Percentiles rank a stretch among this genome's conserved stretches.
phyloP scores from a whole-genome alignment of 495 filamentous ascomycete genomes.

The Astrocystis sublimbata region DNA sequence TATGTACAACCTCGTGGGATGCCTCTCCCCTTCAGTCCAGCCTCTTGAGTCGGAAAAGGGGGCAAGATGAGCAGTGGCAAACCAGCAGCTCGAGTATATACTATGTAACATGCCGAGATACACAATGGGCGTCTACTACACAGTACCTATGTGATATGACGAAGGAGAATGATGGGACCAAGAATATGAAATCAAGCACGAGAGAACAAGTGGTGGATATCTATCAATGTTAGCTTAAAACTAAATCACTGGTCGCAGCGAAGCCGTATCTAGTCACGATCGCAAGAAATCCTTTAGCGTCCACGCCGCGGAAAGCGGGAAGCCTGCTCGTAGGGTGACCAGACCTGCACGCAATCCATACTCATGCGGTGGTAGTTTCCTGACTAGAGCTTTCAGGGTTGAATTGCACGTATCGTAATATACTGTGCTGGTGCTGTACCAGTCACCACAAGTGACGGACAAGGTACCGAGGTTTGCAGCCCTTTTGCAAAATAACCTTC shows the following conservation, averaged over 20 bases:
- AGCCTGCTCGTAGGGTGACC: constrained; percentile 5
- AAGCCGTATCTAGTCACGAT: constrained; percentile 16
- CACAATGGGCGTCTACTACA: not conserved
- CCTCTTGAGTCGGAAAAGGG: constrained; percentile 8
- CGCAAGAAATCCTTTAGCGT: constrained; percentile 12
- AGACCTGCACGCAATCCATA: constrained; percentile 19
- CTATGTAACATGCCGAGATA: not conserved
- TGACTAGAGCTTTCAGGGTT: not conserved
- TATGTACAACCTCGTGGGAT: constrained; percentile 13
- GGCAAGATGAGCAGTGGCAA: no score
- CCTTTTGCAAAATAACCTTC: constrained; percentile 1
- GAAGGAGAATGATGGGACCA: not conserved
- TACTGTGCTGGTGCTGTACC: constrained; percentile 1
- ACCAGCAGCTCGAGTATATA: not conserved
- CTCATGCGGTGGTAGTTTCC: constrained; percentile 2
- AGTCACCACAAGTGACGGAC: no score
- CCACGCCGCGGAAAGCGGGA: constrained; percentile 23
- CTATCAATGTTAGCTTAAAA: not conserved
- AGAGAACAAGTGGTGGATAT: not conserved
- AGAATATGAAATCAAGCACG: not conserved
- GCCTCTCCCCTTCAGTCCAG: not conserved
- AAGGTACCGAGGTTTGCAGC: no score
- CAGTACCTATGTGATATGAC: not conserved
- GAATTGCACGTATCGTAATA: constrained; percentile 8
- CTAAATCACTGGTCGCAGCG: not conserved